Evolutionary conservation across 176 grass and related monocot species (phyloP), one percentile per base, ranked within the genome.

Genomic region (Hordeum vulgare): DNA sequence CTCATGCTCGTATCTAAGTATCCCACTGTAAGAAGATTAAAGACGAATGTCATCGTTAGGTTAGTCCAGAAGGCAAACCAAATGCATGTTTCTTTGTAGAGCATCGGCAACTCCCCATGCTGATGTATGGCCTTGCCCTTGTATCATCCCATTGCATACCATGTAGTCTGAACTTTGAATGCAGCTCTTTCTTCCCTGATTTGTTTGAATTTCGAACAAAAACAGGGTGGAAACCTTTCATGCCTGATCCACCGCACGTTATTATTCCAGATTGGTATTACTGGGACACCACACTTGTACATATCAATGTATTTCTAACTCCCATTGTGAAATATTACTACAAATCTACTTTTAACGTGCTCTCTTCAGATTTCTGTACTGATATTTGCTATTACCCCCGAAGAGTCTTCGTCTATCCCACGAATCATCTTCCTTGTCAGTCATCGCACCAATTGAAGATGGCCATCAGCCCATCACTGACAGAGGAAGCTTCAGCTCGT

Each of bases 71-170:
- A 8, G 35, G 6, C 35, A 36, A 36, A 7, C 35, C 35, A 62
- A 27, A 6, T 1, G 6, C 39, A 86, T 34, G 40, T 15, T 72
- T 2, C 6, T 63, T 0, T 72, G 27, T 66, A 67, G 8, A 34
- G 53, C 39, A n/a, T 59, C 21, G 0, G 9, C 29, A 8, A 66
- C n/a, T 14, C 62, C 56, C 72, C 82, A 84, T 31, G 82, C 15
- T 1, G n/a, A 54, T 26, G 0, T 66, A 65, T 62, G 1, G 21
- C 2, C 54, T 58, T 58, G 7, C 2, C n/a, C 21, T 0, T 65
- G 41, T 54, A 84, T 56, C 7, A 76, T 84, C 10, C 61, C 82
- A 29, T 74, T 60, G 0, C 82, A 84, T 14, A 76, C 23, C 82
- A 44, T 76, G 7, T 53, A 76, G 41, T 36, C 7, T 36, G 35